Conservation (phyloP, 2,329 filamentous ascomycete species). For the Claviceps capensis region DNA sequence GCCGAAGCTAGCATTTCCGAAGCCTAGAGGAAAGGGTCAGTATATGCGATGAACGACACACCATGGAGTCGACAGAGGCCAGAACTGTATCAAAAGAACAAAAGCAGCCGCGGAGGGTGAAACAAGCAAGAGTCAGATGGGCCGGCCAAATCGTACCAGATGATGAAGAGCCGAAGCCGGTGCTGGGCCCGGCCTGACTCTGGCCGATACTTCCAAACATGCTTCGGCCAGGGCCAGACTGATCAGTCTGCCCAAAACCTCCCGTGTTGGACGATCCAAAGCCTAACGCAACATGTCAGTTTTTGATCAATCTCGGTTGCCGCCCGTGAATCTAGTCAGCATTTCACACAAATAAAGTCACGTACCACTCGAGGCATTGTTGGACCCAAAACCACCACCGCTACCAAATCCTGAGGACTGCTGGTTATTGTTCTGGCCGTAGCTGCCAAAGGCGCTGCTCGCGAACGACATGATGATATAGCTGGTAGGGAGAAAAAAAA, state of each 20-base stretch:
- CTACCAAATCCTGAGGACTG: constrained; percentile 37
- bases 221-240: constrained; percentile 17
- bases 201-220: constrained; percentile 29
- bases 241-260: constrained; percentile 29
- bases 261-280: constrained; percentile 21
- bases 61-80: background rate
- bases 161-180: constrained; percentile 22
- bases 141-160: constrained; percentile 15
- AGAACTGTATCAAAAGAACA: background rate
- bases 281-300: constrained; percentile 15
- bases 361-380: constrained; percentile 38
- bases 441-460: constrained; percentile 39
- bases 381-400: constrained; percentile 43
- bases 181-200: constrained; percentile 11
- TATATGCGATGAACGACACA: background rate
- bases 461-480: constrained; percentile 39
- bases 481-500: constrained; percentile 5
- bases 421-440: constrained; percentile 38
- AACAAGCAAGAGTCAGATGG: background rate
- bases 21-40: constrained; percentile 12
- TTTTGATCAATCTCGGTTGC: constrained; percentile 7
- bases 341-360: constrained; percentile 10
- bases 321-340: constrained; percentile 2
- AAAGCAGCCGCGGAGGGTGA: background rate
- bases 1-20: constrained; percentile 26